Evolutionary conservation across 306 rosid species (phyloP).

Genomic region (Ceratonia siliqua): DNA sequence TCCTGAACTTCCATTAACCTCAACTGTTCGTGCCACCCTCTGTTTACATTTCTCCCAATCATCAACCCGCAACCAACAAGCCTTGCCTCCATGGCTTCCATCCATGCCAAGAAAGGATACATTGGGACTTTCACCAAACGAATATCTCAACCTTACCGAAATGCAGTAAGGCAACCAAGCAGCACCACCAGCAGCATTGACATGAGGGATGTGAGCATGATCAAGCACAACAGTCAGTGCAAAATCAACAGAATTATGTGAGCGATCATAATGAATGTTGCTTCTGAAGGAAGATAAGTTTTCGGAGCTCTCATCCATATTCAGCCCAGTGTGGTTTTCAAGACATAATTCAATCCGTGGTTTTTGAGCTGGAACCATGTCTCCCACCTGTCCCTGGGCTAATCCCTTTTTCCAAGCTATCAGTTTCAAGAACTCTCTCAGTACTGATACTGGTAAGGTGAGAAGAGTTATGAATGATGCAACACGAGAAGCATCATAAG

Average conservation of each 20-base stretch:
- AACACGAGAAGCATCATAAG: constrained; percentile 96
- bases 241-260: constrained; percentile 84
- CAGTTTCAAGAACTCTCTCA: constrained; percentile 87
- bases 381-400: constrained; percentile 83
- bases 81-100: constrained; percentile 98
- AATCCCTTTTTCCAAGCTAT: constrained; percentile 96
- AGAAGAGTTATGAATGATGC: constrained; percentile 97
- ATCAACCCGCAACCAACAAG: constrained; percentile 81
- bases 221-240: constrained; percentile 92
- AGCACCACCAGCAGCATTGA: constrained; percentile 94
- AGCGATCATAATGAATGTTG: constrained; percentile 86
- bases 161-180: constrained; percentile 98
- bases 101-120: constrained; percentile 83
- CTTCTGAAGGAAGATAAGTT: constrained; percentile 71
- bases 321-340: constrained; percentile 83
- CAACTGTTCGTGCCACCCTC: constrained; percentile 71
- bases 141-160: constrained; percentile 79
- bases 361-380: constrained; percentile 76
- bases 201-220: constrained; percentile 80
- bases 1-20: constrained; percentile 56
- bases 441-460: constrained; percentile 85
- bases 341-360: constrained; percentile 95
- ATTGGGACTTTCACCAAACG: constrained; percentile 65
- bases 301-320: constrained; percentile 52
- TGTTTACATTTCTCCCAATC: constrained; percentile 93